Evolutionary conservation across 2,329 filamentous ascomycete species (phyloP).

Genomic region (Chrysosporium keratinophilum): DNA sequence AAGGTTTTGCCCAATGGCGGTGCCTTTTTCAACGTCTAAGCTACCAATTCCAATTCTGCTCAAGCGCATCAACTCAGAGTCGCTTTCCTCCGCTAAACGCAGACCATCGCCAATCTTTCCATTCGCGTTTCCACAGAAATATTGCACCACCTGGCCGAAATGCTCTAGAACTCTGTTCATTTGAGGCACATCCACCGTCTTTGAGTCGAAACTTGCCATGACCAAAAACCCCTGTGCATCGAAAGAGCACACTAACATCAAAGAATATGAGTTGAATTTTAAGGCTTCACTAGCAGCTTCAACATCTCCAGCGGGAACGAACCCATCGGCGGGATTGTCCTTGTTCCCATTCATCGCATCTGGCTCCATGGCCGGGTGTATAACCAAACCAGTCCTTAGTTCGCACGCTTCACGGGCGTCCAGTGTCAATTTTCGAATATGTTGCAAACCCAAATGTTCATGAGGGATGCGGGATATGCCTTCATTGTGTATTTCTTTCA

Average conservation of each 20-base stretch:
- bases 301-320: conserved; percentile 46
- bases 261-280: conserved; percentile 44
- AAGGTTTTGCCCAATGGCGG: neutral
- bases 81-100: conserved; percentile 1
- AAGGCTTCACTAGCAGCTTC: conserved; percentile 52
- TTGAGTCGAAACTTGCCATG: conserved; percentile 55
- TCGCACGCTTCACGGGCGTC: conserved; percentile 34
- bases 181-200: conserved; percentile 38
- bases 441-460: conserved; percentile 46
- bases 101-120: conserved; percentile 4
- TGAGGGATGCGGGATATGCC: conserved; percentile 46
- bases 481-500: conserved; percentile 44
- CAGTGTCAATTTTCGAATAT: conserved; percentile 43
- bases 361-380: conserved; percentile 18
- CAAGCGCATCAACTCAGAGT: conserved; percentile 4
- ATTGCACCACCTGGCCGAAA: conserved; percentile 37
- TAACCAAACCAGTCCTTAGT: conserved; percentile 22
- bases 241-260: conserved; percentile 54
- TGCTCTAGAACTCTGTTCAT: conserved; percentile 46
- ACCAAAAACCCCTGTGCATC: conserved; percentile 48
- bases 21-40: neutral
- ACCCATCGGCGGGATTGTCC: conserved; percentile 38
- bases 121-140: conserved; percentile 4
- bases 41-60: conserved; percentile 4
- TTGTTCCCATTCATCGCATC: neutral